A percentile compares a stretch with the other conserved stretches of the same genome.
phyloP scores from a whole-genome alignment of 2,329 filamentous ascomycete species.

The Lachnellula cervina region DNA sequence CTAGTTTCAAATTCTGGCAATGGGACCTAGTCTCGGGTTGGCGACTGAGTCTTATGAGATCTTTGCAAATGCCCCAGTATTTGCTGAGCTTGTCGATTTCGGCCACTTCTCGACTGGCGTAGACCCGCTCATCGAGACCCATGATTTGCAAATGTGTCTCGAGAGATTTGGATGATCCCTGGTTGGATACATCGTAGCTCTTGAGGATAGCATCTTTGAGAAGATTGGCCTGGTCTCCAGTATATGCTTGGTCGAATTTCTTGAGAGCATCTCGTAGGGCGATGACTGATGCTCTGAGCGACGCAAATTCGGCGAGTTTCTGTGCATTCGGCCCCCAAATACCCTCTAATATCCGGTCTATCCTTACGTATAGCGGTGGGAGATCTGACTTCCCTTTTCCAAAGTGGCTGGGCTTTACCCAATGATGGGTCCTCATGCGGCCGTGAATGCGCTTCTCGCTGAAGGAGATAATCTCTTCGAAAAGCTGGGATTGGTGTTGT shows the following conservation, averaged over 20 bases:
- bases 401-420: not conserved
- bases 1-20: conserved; percentile 4
- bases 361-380: not conserved
- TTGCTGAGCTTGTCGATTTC: conserved; percentile 15
- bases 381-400: not conserved
- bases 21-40: not conserved
- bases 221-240: not conserved
- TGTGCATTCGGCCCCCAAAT: not conserved
- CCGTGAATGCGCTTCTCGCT: conserved; percentile 4
- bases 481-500: not conserved
- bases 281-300: not conserved
- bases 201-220: conserved; percentile 2
- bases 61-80: conserved; percentile 8
- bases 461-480: conserved; percentile 1
- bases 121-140: not conserved
- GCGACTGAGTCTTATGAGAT: conserved; percentile 9
- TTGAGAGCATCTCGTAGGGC: not conserved
- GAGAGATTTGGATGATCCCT: not conserved
- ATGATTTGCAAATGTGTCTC: not conserved
- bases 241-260: not conserved
- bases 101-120: not conserved
- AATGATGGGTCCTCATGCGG: not conserved
- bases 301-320: not conserved
- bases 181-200: conserved; percentile 1
- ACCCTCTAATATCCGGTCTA: not conserved